Evolutionary conservation across 2,329 filamentous ascomycete species (phyloP).

Genomic region (Colletotrichum euphorbiae): DNA sequence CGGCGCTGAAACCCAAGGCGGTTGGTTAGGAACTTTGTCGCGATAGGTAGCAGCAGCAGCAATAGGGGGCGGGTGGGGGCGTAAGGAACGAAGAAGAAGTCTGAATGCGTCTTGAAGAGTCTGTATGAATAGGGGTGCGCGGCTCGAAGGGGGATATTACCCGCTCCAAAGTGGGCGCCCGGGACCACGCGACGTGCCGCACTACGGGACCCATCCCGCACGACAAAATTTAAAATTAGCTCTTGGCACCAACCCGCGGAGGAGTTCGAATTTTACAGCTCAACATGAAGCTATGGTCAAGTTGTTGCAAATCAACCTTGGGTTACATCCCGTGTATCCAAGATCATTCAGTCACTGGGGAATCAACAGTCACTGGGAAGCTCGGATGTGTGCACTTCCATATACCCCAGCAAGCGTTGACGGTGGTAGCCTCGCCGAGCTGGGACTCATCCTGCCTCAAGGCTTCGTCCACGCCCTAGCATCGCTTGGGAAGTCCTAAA

Average conservation of each 20-base stretch:
- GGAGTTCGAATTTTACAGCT: background rate
- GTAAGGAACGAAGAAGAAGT: too few relatives aligned
- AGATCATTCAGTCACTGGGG: background rate
- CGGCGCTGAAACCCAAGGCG: background rate
- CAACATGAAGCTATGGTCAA: slow-evolving; percentile 5
- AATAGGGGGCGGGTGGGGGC: too few relatives aligned
- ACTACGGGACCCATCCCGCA: too few relatives aligned
- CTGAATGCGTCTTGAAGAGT: too few relatives aligned
- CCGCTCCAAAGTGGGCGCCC: too few relatives aligned
- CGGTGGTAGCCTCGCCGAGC: background rate
- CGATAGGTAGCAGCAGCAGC: too few relatives aligned
- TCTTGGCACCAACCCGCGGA: background rate
- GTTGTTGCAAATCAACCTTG: slow-evolving; percentile 43
- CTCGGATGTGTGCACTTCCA: slow-evolving; percentile 12
- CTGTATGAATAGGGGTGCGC: too few relatives aligned
- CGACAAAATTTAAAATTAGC: too few relatives aligned
- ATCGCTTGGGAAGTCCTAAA: background rate
- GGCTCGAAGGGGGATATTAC: too few relatives aligned
- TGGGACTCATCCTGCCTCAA: slow-evolving; percentile 3
- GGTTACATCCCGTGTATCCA: slow-evolving; percentile 36
- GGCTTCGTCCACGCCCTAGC: background rate
- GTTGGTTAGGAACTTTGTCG: background rate
- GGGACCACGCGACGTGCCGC: too few relatives aligned
- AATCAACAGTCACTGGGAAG: background rate
- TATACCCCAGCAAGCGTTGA: background rate